Evolutionary conservation across 768 basidiomycete species (phyloP).

Genomic region (Leucocoprinus sp.): DNA sequence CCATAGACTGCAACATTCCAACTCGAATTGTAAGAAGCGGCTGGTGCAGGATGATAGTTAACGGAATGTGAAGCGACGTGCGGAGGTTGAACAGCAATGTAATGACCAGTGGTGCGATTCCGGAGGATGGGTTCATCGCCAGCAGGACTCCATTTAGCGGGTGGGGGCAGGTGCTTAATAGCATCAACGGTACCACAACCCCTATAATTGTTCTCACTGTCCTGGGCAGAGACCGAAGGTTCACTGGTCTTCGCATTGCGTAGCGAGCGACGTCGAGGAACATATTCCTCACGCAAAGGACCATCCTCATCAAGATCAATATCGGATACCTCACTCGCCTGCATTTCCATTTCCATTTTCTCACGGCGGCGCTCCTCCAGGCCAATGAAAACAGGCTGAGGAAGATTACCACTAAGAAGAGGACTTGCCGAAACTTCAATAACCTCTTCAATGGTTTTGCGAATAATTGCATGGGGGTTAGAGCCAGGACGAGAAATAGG

Average conservation of each 20-base stretch:
- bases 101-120: slow-evolving; percentile 45
- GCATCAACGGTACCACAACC: slow-evolving; percentile 15
- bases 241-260: slow-evolving; percentile 9
- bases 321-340: slow-evolving; percentile 44
- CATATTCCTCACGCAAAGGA: slow-evolving; percentile 72
- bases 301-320: slow-evolving; percentile 82
- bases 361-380: slow-evolving; percentile 57
- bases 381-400: slow-evolving; percentile 66
- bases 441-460: slow-evolving; percentile 63
- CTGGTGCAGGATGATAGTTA: slow-evolving; percentile 25
- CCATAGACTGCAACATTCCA: slow-evolving; percentile 30
- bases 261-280: slow-evolving; percentile 53
- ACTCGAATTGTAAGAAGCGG: slow-evolving; percentile 28
- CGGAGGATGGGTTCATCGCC: slow-evolving; percentile 69
- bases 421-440: slow-evolving; percentile 38
- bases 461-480: slow-evolving; percentile 62
- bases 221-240: slow-evolving; percentile 5
- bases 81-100: slow-evolving; percentile 56
- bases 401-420: slow-evolving; percentile 23
- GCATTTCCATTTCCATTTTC: slow-evolving; percentile 36
- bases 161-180: slow-evolving; percentile 49
- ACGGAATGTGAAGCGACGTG: slow-evolving; percentile 29
- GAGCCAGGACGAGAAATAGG: slow-evolving; percentile 73
- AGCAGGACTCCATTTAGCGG: slow-evolving; percentile 75
- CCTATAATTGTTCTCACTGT: slow-evolving; percentile 16